Conservation (phyloP, 495 filamentous ascomycete genomes). For the Lepidopterella palustris region DNA sequence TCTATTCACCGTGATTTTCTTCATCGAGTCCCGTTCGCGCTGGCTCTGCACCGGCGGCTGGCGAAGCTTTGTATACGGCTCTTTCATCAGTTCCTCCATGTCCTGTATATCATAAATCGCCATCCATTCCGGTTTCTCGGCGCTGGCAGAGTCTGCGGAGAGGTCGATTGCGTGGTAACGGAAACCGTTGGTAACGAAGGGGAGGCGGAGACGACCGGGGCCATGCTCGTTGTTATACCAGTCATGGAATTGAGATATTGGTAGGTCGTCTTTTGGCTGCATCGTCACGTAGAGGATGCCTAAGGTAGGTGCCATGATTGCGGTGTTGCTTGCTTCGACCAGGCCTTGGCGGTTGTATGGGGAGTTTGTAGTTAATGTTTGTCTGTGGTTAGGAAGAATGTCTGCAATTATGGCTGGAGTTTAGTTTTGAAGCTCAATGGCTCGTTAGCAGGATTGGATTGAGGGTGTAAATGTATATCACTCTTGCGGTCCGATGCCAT, state of each 20-base stretch:
- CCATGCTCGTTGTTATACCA: slow-evolving; percentile 92
- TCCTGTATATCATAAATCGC: slow-evolving; percentile 75
- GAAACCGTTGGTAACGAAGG: slow-evolving; percentile 68
- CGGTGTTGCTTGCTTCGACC: too few relatives aligned
- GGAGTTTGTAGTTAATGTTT: too few relatives aligned
- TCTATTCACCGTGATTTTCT: slow-evolving; percentile 64
- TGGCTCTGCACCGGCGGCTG: slow-evolving; percentile 57
- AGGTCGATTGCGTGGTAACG: slow-evolving; percentile 64
- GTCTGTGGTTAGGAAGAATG: too few relatives aligned
- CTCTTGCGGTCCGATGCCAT: neutral
- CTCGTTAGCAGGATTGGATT: too few relatives aligned
- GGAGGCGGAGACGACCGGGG: slow-evolving; percentile 64
- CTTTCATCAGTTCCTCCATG: slow-evolving; percentile 58
- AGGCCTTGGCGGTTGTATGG: too few relatives aligned
- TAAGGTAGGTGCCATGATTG: slow-evolving; percentile 32
- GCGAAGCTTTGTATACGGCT: slow-evolving; percentile 62
- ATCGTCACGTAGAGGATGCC: slow-evolving; percentile 75
- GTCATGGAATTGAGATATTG: slow-evolving; percentile 69
- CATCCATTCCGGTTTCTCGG: slow-evolving; percentile 58
- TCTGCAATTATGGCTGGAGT: too few relatives aligned
- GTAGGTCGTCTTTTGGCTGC: slow-evolving; percentile 59
- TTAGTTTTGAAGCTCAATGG: too few relatives aligned
- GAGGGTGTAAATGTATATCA: neutral
- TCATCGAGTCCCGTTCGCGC: slow-evolving; percentile 69
- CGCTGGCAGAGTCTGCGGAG: slow-evolving; percentile 1